These are phyloP conservation scores for Sporothrix euskadiensis DNA, from an alignment of 2,329 filamentous ascomycete genomes.

Conservation along the genomic window DNA sequence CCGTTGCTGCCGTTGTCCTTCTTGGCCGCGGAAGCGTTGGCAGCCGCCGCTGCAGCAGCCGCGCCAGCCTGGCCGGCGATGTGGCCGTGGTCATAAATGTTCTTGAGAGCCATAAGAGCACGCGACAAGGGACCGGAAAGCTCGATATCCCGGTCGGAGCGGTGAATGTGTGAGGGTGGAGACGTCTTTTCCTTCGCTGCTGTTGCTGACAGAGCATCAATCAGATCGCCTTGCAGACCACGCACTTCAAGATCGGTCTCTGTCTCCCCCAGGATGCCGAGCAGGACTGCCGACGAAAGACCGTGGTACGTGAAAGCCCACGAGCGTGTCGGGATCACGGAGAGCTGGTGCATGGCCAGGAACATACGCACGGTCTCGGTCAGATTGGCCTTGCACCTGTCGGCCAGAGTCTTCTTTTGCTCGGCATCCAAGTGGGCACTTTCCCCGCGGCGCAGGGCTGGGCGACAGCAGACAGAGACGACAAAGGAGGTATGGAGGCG, in stretches of 20 bases:
- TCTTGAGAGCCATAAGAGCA: constrained; percentile 61
- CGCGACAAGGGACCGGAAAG: constrained; percentile 62
- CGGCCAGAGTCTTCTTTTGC: constrained; percentile 57
- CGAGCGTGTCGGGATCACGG: constrained; percentile 64
- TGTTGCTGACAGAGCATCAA: constrained; percentile 63
- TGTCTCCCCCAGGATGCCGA: constrained; percentile 64
- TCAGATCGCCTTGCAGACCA: constrained; percentile 64
- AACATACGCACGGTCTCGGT: constrained; percentile 69
- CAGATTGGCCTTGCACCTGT: constrained; percentile 62
- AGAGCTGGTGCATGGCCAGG: constrained; percentile 67
- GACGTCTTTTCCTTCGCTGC: constrained; percentile 62
- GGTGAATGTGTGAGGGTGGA: constrained; percentile 54
- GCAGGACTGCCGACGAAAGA: constrained; percentile 63
- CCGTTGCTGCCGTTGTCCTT: constrained; percentile 47
- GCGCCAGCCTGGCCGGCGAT: constrained; percentile 47
- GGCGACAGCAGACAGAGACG: constrained; percentile 64
- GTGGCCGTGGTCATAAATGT: constrained; percentile 66
- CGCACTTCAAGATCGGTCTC: constrained; percentile 64
- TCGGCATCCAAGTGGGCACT: constrained; percentile 50
- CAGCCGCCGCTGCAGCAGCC: constrained; percentile 9
- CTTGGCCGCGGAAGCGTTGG: constrained; percentile 37
- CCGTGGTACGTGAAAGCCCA: constrained; percentile 70
- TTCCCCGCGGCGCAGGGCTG: constrained; percentile 57
- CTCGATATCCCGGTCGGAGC: constrained; percentile 61
- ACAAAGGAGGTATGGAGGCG: constrained; percentile 66